Conservation (phyloP, 805 yeast genomes). For the Ogataea pignaliae region DNA sequence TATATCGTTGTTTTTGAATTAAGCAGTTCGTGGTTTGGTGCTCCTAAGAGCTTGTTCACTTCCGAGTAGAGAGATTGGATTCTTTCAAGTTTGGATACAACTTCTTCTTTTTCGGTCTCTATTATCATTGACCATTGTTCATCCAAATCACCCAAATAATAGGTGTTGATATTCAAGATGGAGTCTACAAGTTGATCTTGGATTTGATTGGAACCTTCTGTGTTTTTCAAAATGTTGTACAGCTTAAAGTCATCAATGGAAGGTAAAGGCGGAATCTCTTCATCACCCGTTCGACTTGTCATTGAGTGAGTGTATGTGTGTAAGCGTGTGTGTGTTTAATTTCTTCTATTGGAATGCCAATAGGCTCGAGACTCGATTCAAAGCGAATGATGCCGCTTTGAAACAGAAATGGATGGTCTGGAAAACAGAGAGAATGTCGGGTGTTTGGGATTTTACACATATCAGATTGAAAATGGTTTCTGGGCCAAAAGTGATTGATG, state of each 20-base stretch:
- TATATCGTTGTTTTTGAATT: constrained; percentile 1
- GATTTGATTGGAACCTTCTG: constrained; percentile 20
- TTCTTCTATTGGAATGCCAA: no score
- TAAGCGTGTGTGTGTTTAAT: no score
- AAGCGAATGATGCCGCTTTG: no score
- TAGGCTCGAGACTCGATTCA: no score
- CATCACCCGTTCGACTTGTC: not conserved
- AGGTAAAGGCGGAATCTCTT: constrained; percentile 17
- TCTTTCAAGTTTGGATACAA: constrained; percentile 15
- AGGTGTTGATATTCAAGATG: constrained; percentile 14
- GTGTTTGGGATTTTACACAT: no score
- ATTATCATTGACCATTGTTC: constrained; percentile 22
- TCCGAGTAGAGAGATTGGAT: constrained; percentile 5
- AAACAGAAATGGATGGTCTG: no score
- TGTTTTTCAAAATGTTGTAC: constrained; percentile 18
- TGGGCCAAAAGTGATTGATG: no score
- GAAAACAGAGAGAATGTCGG: no score
- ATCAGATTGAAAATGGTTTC: no score
- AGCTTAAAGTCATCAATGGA: constrained; percentile 25
- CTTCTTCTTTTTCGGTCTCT: constrained; percentile 20
- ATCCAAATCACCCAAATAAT: constrained; percentile 27
- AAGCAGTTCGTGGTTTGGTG: constrained; percentile 4
- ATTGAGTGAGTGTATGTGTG: no score
- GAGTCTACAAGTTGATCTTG: constrained; percentile 21
- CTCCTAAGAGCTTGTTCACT: constrained; percentile 7